These are phyloP conservation scores for Neopestalotiopsis sp. DNA, from an alignment of 2,329 filamentous ascomycete genomes.

Conservation along the genomic window DNA sequence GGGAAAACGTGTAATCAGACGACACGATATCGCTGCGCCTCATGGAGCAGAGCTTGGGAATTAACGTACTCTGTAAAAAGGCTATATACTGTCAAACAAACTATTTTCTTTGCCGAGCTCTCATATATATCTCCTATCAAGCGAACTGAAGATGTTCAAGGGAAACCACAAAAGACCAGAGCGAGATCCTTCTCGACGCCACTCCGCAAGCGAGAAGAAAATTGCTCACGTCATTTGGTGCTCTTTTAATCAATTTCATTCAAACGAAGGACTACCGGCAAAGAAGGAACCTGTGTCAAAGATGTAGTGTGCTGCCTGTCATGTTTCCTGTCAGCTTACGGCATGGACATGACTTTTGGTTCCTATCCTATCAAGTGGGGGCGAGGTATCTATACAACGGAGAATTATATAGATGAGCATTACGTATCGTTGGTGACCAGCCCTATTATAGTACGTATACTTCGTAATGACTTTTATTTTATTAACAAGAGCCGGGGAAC, in stretches of 20 bases:
- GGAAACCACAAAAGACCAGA: too few species aligned
- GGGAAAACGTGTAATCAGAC: background rate
- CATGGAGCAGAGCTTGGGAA: background rate
- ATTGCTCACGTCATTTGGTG: background rate
- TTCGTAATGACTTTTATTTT: background rate
- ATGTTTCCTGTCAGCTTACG: conserved; percentile 12
- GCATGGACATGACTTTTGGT: background rate
- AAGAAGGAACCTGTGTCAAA: background rate
- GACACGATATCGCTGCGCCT: background rate
- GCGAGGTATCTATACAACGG: background rate
- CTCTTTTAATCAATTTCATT: background rate
- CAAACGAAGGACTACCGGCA: background rate
- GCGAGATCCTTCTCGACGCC: background rate
- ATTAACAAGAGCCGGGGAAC: background rate
- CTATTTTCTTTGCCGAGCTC: too few species aligned
- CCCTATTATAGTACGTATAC: background rate
- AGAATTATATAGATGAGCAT: background rate
- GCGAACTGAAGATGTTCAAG: too few species aligned
- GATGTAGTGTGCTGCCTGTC: background rate
- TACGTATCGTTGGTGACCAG: background rate
- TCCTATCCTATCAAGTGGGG: background rate
- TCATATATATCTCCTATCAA: too few species aligned
- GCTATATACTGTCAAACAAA: background rate
- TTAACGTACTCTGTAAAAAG: background rate
- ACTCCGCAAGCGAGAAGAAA: background rate